Percentiles rank a stretch among this genome's conserved stretches.
phyloP scores from a whole-genome alignment of 2,329 filamentous ascomycete species.

The Colletotrichum sp. region DNA sequence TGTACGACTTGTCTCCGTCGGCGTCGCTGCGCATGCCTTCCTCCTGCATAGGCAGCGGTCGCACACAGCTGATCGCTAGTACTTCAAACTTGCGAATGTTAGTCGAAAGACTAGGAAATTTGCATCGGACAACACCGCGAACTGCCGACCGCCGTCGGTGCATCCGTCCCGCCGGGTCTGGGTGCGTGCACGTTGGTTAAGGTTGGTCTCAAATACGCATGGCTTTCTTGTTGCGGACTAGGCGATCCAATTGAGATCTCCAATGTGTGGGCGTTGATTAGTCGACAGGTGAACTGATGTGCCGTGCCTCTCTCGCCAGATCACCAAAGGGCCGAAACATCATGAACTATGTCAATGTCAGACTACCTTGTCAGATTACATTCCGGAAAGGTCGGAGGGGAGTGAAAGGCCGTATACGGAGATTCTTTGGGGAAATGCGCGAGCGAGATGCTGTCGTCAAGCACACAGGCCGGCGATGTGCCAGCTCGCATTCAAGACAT shows the following conservation, averaged over 20 bases:
- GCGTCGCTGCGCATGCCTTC: neutral
- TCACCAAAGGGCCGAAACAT: neutral
- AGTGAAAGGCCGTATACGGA: neutral
- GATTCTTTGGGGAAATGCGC: neutral
- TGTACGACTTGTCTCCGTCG: neutral
- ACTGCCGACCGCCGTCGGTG: neutral
- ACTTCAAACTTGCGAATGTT: neutral
- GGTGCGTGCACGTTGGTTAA: neutral
- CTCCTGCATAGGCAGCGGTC: neutral
- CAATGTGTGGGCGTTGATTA: neutral
- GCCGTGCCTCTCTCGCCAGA: neutral
- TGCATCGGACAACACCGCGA: neutral
- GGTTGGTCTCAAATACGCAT: neutral
- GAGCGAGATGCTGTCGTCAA: neutral
- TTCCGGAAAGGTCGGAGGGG: neutral
- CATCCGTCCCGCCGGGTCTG: neutral
- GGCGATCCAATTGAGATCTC: neutral
- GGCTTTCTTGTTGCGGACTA: neutral
- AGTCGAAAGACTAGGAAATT: neutral
- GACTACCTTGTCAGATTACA: neutral
- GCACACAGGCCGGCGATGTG: neutral
- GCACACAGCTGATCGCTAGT: neutral
- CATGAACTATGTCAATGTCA: neutral
- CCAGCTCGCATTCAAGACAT: neutral
- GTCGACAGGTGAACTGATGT: neutral